Base-by-base conservation (phyloP, 129 eudicot genomes). In the Saussurea involucrata region DNA sequence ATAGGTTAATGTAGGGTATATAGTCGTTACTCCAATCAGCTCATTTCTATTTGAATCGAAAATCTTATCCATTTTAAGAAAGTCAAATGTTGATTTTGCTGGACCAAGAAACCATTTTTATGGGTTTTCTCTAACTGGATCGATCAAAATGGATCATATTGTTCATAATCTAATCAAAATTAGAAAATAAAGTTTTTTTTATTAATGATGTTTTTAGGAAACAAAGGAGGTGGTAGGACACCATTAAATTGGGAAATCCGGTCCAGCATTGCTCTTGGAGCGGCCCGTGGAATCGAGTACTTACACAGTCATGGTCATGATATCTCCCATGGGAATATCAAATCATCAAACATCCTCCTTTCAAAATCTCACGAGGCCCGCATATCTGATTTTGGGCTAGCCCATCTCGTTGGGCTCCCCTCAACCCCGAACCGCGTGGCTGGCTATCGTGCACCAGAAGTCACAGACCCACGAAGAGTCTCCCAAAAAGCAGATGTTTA, bases 401-500 rank as follows among this genome's bases (percentile, higher is more conserved):
- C 95, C 53, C 90, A 85, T 49, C 85, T 94, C 1, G 93, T 89
- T 1, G 94, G 93, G 32, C 82, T 84, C 0, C 82, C 96, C 24
- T 85, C 98, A 46, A 79, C 98, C 20, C 97, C 97, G 8, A 84
- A 81, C 46, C 87, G 98, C 0, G 89, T 86, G 24, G 88, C 87
- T 28, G 98, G 98, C 78, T 94, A 91, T 46, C 96, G 98, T 5
- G 98, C 98, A 22, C 98, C 98, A 0, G 98, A 94, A 80, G 93
- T 94, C 22, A 94, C 97, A 0, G 98, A 94, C 69, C 92, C 93
- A 8, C 92, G 86, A 25, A 87, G 76, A 70, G 93, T 91, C 37
- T 91, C 97, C 53, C 97, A 92, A 24, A 87, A 86, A 72, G 97
- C 96, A 1, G 97, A 92, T 46, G 96, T 92, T 3, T 94, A 94